Evolutionary conservation across 2,329 filamentous ascomycete genomes (phyloP), one percentile per base, ranked within the genome.

Genomic region (Epichloe brachyelytri): DNA sequence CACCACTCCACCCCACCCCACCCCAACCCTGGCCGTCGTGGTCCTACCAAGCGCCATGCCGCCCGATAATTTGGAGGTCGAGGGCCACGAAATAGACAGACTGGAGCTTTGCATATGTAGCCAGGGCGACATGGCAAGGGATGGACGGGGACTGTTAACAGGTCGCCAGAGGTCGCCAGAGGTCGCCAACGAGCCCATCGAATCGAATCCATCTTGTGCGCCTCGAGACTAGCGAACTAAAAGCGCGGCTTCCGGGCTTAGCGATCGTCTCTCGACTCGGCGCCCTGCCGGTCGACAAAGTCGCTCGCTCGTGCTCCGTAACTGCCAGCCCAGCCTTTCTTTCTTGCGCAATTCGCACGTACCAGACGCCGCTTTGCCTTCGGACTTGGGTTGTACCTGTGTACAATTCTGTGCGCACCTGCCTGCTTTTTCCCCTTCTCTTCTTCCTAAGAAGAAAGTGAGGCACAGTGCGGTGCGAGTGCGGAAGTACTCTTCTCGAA

Each of bases 211-310:
- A 20, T 38, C 30, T 46, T 47, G 52, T 51, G 49, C 52, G 46
- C 46, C 52, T 45, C 41, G 33, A 54, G 22, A 49, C 49, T 53
- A 51, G 49, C 52, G 52, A 54, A 40, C 15, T 36, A 54, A 50
- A 54, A 53, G 54, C 52, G 54, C 54, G 54, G 54, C 48, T 52
- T 52, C 54, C 50, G 50, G 52, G 54, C 54, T 54, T 54, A 54
- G 54, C 54, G 49, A 55, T 54, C 54, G 48, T 43, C 51, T 56
- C 50, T 54, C 53, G 47, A 38, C 51, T 54, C 48, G 45, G 51
- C 48, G 43, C 52, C 38, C 36, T 50, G 17, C 48, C 51, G 46
- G 49, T 34, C 43, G 15, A 46, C 33, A 44, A 38, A 11, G 39
- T 43, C 39, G n/a, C 39, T 43, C 39, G n/a, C 39, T 49, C 37